Conservation (phyloP, 179 eudicot species). For the Beta macrorhiza region DNA sequence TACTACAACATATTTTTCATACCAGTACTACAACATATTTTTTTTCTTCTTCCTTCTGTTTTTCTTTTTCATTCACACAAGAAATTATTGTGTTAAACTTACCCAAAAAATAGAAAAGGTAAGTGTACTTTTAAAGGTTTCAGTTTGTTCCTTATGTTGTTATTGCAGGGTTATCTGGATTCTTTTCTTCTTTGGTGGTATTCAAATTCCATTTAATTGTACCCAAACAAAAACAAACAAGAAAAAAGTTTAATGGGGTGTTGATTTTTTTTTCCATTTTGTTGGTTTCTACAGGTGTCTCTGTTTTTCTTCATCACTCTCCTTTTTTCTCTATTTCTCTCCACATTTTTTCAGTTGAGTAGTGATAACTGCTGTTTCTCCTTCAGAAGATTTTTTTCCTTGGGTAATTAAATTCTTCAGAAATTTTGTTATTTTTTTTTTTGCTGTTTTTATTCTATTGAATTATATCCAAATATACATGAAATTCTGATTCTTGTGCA, state of each 20-base stretch:
- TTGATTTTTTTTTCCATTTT: not conserved
- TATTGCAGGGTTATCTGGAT: not conserved
- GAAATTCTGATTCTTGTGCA: not conserved
- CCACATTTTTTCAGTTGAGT: not conserved
- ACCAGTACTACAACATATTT: not conserved
- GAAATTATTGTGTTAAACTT: too few relatives aligned
- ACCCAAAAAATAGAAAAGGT: too few relatives aligned
- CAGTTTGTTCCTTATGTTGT: not conserved
- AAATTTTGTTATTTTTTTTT: not conserved
- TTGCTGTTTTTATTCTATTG: not conserved
- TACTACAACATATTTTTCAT: not conserved
- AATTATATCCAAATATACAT: not conserved
- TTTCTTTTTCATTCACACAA: not conserved
- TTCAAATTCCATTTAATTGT: conserved; percentile 13
- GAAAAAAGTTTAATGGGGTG: not conserved
- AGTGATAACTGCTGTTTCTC: not conserved
- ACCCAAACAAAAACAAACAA: too few relatives aligned
- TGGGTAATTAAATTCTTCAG: not conserved
- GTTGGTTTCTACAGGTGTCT: conserved; percentile 20
- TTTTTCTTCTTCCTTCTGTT: not conserved
- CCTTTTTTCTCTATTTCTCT: not conserved
- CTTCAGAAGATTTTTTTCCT: not conserved
- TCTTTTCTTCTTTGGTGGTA: conserved; percentile 16
- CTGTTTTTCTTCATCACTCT: conserved; percentile 15
- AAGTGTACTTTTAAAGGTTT: not conserved